Evolutionary conservation across 2,329 filamentous ascomycete genomes (phyloP).

Genomic region (Penicillium sp.): DNA sequence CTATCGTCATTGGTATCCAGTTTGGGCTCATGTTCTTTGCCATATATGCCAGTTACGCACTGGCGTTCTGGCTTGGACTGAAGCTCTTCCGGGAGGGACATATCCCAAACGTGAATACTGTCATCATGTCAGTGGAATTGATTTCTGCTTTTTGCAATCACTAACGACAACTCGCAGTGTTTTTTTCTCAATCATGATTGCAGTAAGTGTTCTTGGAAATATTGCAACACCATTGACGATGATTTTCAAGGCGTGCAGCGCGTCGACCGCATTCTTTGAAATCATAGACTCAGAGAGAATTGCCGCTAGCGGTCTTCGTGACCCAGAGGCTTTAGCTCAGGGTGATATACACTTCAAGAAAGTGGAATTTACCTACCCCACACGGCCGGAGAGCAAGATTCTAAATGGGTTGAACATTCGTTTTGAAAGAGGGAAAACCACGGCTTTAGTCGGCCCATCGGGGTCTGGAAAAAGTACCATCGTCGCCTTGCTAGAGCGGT

Average conservation of each 20-base stretch:
- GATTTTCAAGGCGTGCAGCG: background rate
- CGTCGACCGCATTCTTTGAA: background rate
- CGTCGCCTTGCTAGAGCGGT: slow-evolving; percentile 90
- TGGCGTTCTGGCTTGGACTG: background rate
- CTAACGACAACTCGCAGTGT: background rate
- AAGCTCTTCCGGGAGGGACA: background rate
- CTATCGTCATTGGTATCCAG: background rate
- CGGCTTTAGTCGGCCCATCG: slow-evolving; percentile 89
- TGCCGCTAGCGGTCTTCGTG: background rate
- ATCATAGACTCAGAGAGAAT: background rate
- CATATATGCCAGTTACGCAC: background rate
- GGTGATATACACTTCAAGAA: background rate
- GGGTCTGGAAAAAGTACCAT: slow-evolving; percentile 95
- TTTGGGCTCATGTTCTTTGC: background rate
- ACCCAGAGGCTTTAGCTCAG: background rate
- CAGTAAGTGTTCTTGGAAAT: background rate
- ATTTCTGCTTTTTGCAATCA: background rate
- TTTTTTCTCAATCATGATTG: slow-evolving; percentile 1
- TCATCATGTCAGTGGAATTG: background rate
- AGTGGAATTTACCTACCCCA: background rate
- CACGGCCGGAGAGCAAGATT: background rate
- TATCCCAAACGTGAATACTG: background rate
- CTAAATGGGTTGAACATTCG: background rate
- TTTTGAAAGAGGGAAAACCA: slow-evolving; percentile 69
- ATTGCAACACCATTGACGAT: background rate